Evolutionary conservation across 2,329 filamentous ascomycete genomes (phyloP), one percentile per base, ranked within the genome.

Genomic region (Cladosporium sp.): DNA sequence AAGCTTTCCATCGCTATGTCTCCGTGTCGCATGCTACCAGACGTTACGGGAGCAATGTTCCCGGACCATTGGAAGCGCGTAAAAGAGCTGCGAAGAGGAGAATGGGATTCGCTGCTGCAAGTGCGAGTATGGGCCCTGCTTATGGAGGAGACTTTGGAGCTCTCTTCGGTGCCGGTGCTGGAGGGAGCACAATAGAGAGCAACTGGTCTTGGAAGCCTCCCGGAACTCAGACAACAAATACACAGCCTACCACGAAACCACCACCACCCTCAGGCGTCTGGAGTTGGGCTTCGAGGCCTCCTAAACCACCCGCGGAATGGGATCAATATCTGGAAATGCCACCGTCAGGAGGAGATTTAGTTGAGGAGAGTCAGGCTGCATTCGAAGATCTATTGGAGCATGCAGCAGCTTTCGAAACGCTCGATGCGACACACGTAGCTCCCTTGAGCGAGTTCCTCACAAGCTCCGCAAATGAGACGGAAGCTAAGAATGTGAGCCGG

Each of bases 61-160:
- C 84, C 11, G 84, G 84, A 2, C 84, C 84, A 67, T 74, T 87
- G 73, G 84, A 87, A 72, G 83, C 84, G 47, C 78, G 80, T 61
- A 77, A 79, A 67, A 76, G 84, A 55, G 74, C 80, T 47, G 75
- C 82, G 2, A 84, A 78, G 70, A 76, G 84, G 57, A 77, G 79
- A 55, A 84, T 85, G 73, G 82, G 76, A 55, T 55, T 69, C 34
- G 63, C 62, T 2, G 43, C 59, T 9, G 30, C 50, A 34, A 19
- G n/a, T 9, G 40, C 57, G 9, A 20, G 15, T 14, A 39, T 39
- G 19, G 36, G 19, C n/a, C 25, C 64, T 20, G 49, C 60, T 20
- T 12, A 9, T 8, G 62, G 57, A 30, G 52, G 62, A 28, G 70
- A 71, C 54, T 63, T 70, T 54, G 69, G 68, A 11, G 63, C 66